Evolutionary conservation across 1,139 yeast species (phyloP), one percentile per base, ranked within the genome.

Genomic region (Debaryomyces nepalensis): DNA sequence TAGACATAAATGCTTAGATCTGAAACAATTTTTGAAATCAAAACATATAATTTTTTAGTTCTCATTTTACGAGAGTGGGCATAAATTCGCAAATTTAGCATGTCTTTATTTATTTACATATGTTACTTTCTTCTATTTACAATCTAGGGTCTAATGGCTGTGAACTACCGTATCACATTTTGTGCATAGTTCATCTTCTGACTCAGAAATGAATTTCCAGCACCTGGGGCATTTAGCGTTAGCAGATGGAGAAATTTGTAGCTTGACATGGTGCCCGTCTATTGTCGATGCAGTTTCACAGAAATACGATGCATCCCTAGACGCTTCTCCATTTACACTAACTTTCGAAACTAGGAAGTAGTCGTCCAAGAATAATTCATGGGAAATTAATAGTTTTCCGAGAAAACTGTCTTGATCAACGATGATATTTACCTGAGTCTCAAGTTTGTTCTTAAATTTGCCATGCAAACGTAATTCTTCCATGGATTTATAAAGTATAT

Each of bases 191-290:
- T 59, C 58, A 11, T 79, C 81, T 34, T 75, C 81, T 0, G 50
- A 55, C 0, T 59, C 61, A 0, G 95, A 72, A 11, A 79, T 78
- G 56, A 67, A 82, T 56, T 88, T 88, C 99, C 99, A 93, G 63
- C 99, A 93, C 57, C 99, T 76, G 2, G 96, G 96, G 60, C 99
- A 93, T 55, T 89, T 89, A 40, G 66, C 64, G 4, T 66, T 58
- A 0, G 63, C 49, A 0, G 89, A 77, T 4, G 72, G 73, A 7
- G 66, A 59, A 5, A 81, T 73, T 9, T 67, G 54, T 4, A 79
- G 62, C 1, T 51, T 48, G 2, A 78, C 51, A 1, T 44, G 45
- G 2, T 54, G 57, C 2, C 64, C 71, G 16, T 61, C 66, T 4
- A 69, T 46, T 0, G 46, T 52, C n/a, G 18, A 20, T 3, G 51